These are phyloP conservation scores for Suillus subluteus DNA, from an alignment of 768 basidiomycete species.

Conservation along the genomic window DNA sequence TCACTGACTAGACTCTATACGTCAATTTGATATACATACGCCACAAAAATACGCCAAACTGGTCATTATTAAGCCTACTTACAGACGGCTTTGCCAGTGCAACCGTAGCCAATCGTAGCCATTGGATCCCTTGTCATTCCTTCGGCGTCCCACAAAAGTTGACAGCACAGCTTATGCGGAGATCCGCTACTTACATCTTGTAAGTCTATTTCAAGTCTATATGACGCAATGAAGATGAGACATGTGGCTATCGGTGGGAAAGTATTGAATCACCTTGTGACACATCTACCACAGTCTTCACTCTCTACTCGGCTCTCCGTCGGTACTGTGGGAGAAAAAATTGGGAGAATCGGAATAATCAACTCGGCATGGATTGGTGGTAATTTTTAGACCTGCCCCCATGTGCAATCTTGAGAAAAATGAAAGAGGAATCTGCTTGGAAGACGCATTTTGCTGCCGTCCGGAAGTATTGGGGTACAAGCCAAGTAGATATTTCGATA, in stretches of 20 bases:
- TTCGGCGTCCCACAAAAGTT: neutral
- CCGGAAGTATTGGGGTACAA: neutral
- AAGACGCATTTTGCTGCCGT: neutral
- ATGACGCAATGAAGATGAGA: neutral
- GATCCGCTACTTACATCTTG: neutral
- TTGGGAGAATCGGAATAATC: neutral
- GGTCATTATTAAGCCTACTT: neutral
- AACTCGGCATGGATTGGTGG: neutral
- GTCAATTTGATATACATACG: neutral
- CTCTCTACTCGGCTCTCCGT: neutral
- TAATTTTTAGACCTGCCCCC: neutral
- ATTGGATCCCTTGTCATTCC: neutral
- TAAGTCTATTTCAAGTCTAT: neutral
- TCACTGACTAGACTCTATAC: neutral
- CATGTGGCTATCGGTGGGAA: neutral
- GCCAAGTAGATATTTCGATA: neutral
- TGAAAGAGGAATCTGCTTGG: neutral
- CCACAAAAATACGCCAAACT: neutral
- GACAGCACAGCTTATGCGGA: neutral
- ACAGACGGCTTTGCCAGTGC: neutral
- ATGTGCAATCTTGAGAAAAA: too few relatives aligned
- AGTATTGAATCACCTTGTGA: neutral
- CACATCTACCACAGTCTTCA: neutral
- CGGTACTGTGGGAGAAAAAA: neutral
- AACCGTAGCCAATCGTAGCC: neutral